Base-by-base conservation (phyloP, 2,329 filamentous ascomycete species). In the Aspergillus tamarii region DNA sequence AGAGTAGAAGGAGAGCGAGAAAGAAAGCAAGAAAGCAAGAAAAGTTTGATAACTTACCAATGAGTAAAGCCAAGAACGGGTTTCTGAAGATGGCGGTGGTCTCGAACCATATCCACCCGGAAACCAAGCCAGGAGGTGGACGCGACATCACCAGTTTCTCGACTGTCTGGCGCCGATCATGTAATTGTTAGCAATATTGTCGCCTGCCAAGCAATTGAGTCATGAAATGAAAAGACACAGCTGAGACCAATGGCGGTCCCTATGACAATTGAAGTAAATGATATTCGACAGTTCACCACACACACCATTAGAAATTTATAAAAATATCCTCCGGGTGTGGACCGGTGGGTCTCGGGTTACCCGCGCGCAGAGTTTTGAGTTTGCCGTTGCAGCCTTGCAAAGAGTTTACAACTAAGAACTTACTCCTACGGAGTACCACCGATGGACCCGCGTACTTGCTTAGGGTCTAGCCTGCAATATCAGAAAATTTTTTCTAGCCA, bases 401-500 rank as follows among this genome's bases (percentile, higher is more conserved):
- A 26, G 26, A 26, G 26, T 26, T 26, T 26, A 26, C 26, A 26
- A 26, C 26, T 26, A 26, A 26, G 26, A 26, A 26, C 4, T 26
- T 26, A 26, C 26, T 26, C 26, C 26, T 26, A 26, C 26, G 26
- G 26, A 26, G 26, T 26, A 26, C 26, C 26, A 26, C 26, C 26
- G 26, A 26, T 26, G 26, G 50, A 54, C 62, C 54, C 39, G 39
- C 39, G 45, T 34, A 45, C 34, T 50, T 56, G 21, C 6, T n/a
- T 28, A 23, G 34, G n/a, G 48, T 59, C 60, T 65, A 61, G 64
- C 58, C 61, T 58, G 34, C 48, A 60, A 50, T 57, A 50, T 60
- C 57, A 57, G 50, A 52, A 66, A 69, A 67, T 53, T 41, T 67
- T 67, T 67, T 55, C 34, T 52, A 54, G 52, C 26, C 19, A 65